Percentiles rank a stretch among this genome's conserved stretches.
Conservation (phyloP, 2,329 filamentous ascomycete species). For the Aspergillus pseudonomiae region DNA sequence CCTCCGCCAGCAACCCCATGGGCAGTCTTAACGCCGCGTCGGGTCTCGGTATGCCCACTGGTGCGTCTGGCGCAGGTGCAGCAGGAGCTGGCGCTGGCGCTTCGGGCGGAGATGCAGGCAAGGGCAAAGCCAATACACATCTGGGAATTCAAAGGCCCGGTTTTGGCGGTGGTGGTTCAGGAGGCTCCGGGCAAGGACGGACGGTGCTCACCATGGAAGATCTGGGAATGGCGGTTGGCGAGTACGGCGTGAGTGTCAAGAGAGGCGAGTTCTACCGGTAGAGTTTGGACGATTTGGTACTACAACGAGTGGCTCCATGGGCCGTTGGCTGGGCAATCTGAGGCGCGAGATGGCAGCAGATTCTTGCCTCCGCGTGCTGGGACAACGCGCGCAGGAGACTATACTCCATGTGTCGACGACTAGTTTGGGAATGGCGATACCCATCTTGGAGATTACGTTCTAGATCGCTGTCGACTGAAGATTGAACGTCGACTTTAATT, state of each 20-base stretch:
- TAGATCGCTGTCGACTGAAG: background rate
- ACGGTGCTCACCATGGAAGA: constrained; percentile 99
- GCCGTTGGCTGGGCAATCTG: background rate
- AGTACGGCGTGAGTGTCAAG: constrained; percentile 98
- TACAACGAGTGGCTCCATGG: background rate
- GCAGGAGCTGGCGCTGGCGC: constrained; percentile 55
- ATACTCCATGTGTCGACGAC: background rate
- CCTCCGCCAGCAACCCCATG: constrained; percentile 87
- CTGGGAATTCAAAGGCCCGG: constrained; percentile 76
- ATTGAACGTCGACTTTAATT: background rate
- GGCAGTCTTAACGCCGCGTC: constrained; percentile 74
- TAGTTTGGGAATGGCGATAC: background rate
- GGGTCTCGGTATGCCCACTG: constrained; percentile 57
- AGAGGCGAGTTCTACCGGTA: constrained; percentile 94
- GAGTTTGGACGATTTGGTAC: background rate
- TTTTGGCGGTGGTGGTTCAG: constrained; percentile 85
- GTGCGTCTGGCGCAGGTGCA: constrained; percentile 55
- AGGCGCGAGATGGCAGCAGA: no score
- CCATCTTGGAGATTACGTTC: constrained; percentile 5
- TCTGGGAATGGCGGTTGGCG: constrained; percentile 93
- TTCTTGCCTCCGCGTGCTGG: background rate
- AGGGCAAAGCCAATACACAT: constrained; percentile 57
- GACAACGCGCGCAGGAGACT: background rate
- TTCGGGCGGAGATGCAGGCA: constrained; percentile 46
- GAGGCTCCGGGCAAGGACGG: constrained; percentile 77